These are phyloP conservation scores for Keqinozyma sinolaborantium DNA, from an alignment of 1,139 yeast genomes.

Conservation along the genomic window DNA sequence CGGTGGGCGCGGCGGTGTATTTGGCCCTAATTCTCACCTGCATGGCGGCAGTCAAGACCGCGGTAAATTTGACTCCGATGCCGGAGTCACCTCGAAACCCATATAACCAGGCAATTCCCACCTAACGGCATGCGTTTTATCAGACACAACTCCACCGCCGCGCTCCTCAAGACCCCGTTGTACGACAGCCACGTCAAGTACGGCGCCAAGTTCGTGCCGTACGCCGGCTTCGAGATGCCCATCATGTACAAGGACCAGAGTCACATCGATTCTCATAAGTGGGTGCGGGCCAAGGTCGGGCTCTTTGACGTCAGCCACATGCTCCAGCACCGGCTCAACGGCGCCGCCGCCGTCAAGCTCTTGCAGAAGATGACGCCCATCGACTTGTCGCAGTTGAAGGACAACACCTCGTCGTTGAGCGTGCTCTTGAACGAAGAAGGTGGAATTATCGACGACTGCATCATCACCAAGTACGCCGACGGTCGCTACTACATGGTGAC, in stretches of 20 bases:
- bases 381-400: constrained; percentile 56
- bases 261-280: constrained; percentile 88
- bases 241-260: constrained; percentile 77
- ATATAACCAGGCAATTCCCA: neutral
- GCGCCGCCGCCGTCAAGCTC: constrained; percentile 64
- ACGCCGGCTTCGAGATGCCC: constrained; percentile 95
- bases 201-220: constrained; percentile 91
- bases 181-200: constrained; percentile 72
- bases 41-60: neutral
- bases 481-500: constrained; percentile 87
- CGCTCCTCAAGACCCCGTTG: constrained; percentile 67
- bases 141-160: constrained; percentile 25
- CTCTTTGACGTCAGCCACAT: constrained; percentile 95
- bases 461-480: constrained; percentile 81
- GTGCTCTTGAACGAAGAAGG: constrained; percentile 73
- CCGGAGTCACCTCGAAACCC: constrained; percentile 1
- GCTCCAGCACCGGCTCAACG: constrained; percentile 82
- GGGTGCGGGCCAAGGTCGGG: constrained; percentile 89
- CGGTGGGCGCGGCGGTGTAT: neutral
- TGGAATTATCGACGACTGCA: constrained; percentile 90
- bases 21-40: no score
- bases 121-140: constrained; percentile 8
- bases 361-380: constrained; percentile 84
- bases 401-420: constrained; percentile 68
- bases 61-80: constrained; percentile 1